Evolutionary conservation across 805 yeast species (phyloP).

Genomic region (Saccharomycopsis fermentans): DNA sequence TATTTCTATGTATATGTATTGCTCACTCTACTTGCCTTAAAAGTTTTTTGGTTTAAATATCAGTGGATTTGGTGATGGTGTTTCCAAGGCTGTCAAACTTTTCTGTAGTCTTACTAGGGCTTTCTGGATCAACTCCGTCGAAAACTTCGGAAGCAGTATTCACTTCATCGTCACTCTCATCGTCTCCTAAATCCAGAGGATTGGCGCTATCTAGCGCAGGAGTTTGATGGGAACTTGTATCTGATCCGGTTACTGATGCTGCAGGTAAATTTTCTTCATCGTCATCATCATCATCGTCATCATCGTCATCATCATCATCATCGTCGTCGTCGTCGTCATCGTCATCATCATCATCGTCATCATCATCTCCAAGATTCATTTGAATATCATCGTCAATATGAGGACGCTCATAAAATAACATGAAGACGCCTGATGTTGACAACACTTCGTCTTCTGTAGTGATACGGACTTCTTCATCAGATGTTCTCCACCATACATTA

Average conservation of each 20-base stretch:
- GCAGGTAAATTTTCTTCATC: constrained; percentile 1
- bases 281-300: constrained; percentile 7
- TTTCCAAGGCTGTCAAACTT: background rate
- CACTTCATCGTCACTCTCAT: background rate
- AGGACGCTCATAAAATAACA: constrained; percentile 76
- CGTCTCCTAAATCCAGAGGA: background rate
- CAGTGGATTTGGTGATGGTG: background rate
- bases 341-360: constrained; percentile 16
- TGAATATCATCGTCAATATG: constrained; percentile 26
- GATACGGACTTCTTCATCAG: constrained; percentile 79
- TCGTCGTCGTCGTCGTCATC: constrained; percentile 12
- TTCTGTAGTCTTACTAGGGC: background rate
- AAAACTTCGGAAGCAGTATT: background rate
- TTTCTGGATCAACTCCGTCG: background rate
- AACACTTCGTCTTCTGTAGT: constrained; percentile 76
- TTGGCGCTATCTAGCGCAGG: background rate
- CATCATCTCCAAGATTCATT: constrained; percentile 15
- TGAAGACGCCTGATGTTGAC: constrained; percentile 76
- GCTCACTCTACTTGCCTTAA: background rate
- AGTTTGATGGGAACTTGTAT: background rate
- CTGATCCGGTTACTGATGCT: background rate
- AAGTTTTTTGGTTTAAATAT: background rate
- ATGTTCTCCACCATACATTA: constrained; percentile 91
- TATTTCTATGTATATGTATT: background rate
- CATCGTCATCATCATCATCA: constrained; percentile 7